These are phyloP conservation scores for Phytophthora pisi DNA, from an alignment of 352 stramenopile genomes.

Conservation along the genomic window DNA sequence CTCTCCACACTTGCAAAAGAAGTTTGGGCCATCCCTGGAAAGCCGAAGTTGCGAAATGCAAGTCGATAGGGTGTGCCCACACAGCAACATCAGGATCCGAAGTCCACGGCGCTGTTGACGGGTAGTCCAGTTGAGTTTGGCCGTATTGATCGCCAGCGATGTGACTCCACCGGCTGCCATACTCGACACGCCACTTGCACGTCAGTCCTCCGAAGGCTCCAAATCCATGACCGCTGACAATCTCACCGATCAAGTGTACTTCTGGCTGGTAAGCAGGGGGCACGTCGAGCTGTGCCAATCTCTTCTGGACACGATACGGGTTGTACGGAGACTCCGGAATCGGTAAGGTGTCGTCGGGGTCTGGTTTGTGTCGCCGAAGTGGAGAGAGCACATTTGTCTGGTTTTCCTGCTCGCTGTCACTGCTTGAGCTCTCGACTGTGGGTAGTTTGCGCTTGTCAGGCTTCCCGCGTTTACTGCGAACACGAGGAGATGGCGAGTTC, in stretches of 20 bases:
- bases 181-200: slow-evolving; percentile 78
- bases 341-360: slow-evolving; percentile 26
- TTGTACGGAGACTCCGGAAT: slow-evolving; percentile 26
- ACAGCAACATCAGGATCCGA: slow-evolving; percentile 41
- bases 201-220: slow-evolving; percentile 42
- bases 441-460: slow-evolving; percentile 12
- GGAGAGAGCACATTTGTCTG: slow-evolving; percentile 35
- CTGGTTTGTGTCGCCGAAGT: slow-evolving; percentile 30
- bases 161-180: slow-evolving; percentile 59
- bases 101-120: slow-evolving; percentile 26
- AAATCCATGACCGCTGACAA: slow-evolving; percentile 62
- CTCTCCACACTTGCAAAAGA: slow-evolving; percentile 68
- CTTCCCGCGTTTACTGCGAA: slow-evolving; percentile 14
- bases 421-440: slow-evolving; percentile 16
- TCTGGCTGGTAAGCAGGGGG: slow-evolving; percentile 59
- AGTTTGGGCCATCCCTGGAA: slow-evolving; percentile 73
- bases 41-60: slow-evolving; percentile 63
- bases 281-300: slow-evolving; percentile 33
- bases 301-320: slow-evolving; percentile 17
- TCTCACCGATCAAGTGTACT: slow-evolving; percentile 76
- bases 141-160: slow-evolving; percentile 64
- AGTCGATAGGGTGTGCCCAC: slow-evolving; percentile 71
- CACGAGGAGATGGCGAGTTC: slow-evolving; percentile 6
- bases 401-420: slow-evolving; percentile 35
- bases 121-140: slow-evolving; percentile 71